Conservation (phyloP, 805 yeast genomes). For the Metschnikowia bowlesiae region DNA sequence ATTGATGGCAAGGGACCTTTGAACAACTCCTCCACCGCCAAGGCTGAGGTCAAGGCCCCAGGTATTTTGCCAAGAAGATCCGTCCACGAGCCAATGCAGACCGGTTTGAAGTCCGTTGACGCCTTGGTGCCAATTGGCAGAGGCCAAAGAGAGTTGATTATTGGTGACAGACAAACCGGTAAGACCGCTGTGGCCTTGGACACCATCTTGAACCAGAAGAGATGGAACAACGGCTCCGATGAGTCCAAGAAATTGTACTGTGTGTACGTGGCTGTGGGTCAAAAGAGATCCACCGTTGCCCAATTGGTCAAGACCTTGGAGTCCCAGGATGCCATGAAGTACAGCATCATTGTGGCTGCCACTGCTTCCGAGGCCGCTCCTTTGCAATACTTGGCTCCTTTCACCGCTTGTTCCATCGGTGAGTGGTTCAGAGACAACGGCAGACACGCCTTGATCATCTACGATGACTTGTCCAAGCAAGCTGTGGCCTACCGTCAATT, state of each 20-base stretch:
- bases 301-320: slow-evolving; percentile 99
- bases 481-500: slow-evolving; percentile 99
- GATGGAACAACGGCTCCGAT: slow-evolving; percentile 93
- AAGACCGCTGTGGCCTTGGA: slow-evolving; percentile 99
- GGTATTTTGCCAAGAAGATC: slow-evolving; percentile 99
- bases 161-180: slow-evolving; percentile 99
- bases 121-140: slow-evolving; percentile 99
- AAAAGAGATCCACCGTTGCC: slow-evolving; percentile 99
- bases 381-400: slow-evolving; percentile 99
- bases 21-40: slow-evolving; percentile 73
- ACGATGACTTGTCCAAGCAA: slow-evolving; percentile 98
- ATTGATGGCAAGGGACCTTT: slow-evolving; percentile 99
- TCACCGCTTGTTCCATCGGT: slow-evolving; percentile 99
- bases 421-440: slow-evolving; percentile 99
- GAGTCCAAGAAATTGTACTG: slow-evolving; percentile 98
- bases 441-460: slow-evolving; percentile 93
- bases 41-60: slow-evolving; percentile 99
- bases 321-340: slow-evolving; percentile 96
- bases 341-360: slow-evolving; percentile 97
- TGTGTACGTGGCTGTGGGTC: slow-evolving; percentile 99
- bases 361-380: slow-evolving; percentile 99
- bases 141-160: slow-evolving; percentile 99
- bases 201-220: slow-evolving; percentile 97
- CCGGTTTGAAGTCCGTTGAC: slow-evolving; percentile 98
- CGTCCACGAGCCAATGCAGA: slow-evolving; percentile 98